Conservation (phyloP, 352 stramenopile species). For the Peronospora destructor region DNA sequence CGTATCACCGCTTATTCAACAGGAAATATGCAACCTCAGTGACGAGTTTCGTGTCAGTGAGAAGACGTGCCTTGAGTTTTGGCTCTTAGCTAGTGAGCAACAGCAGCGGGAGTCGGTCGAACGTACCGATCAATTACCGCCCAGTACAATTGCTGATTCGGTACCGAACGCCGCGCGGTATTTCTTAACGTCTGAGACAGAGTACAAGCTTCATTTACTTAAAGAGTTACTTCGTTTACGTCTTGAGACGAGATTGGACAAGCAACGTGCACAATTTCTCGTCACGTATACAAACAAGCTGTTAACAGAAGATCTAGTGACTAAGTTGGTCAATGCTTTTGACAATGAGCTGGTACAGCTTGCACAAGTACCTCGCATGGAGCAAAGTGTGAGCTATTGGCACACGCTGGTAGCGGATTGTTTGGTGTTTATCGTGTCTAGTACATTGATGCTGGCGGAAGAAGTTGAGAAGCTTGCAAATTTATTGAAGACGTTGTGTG, state of each 20-base stretch:
- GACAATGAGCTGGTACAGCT: conserved; percentile 47
- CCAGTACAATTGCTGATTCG: conserved; percentile 37
- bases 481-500: conserved; percentile 50
- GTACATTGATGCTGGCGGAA: conserved; percentile 36
- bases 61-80: conserved; percentile 61
- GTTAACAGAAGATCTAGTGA: conserved; percentile 38
- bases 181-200: conserved; percentile 66
- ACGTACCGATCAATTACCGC: conserved; percentile 54
- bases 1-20: conserved; percentile 70
- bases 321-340: conserved; percentile 44
- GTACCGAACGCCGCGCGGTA: conserved; percentile 66
- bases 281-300: conserved; percentile 66
- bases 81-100: conserved; percentile 69
- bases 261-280: conserved; percentile 56
- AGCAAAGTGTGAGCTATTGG: conserved; percentile 72
- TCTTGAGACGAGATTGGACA: conserved; percentile 48
- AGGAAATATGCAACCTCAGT: conserved; percentile 73
- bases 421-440: conserved; percentile 56
- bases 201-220: conserved; percentile 67
- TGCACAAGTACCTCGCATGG: conserved; percentile 46
- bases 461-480: conserved; percentile 51
- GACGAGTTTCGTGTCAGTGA: conserved; percentile 70
- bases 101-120: conserved; percentile 63
- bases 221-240: conserved; percentile 69
- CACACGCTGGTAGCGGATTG: conserved; percentile 65